Evolutionary conservation across 73 alveolate genomes (phyloP), one percentile per base, ranked within the genome.

Genomic region (Tetrahymena malaccensis): DNA sequence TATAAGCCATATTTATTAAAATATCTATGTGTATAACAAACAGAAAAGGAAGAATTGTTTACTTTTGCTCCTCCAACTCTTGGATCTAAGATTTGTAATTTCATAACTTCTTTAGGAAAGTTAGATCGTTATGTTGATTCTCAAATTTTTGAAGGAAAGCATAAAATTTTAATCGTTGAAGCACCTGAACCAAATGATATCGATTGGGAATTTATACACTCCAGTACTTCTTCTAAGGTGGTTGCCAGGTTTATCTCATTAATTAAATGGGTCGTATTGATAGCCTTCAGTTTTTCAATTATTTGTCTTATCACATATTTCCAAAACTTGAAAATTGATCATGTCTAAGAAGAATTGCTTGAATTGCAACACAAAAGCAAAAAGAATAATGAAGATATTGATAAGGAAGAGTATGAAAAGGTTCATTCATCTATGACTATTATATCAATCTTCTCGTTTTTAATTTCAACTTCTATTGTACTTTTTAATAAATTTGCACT

Each of bases 111-210:
- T 21, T 94, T 94, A 10, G 84, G 84, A 44, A 95, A 94, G 7
- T 95, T 43, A 9, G 97, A 95, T 33, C 56, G 55, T n/a, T 85
- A 95, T 34, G 94, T 43, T 21, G 83, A 94, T 19, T 94, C 95
- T 22, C 55, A 85, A 44, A 93, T 95, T 0, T 89, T 95, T 9
- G 93, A 95, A 8, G 97, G 93, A 33, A 84, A 50, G 15, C 27
- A 19, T 21, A 95, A 95, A 44, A 43, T 95, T 21, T 85, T 85
- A 55, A 56, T 43, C 4, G 97, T 85, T 43, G 97, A 95, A 25
- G 95, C 97, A 6, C 97, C 97, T 34, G 97, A 95, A 34, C 97
- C 97, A 13, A 95, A 95, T 35, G 97, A 95, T 85, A 94, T 95
- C 16, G 97, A 95, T 85, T 95, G 97, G 97, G 97, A 95, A 89